A percentile compares a stretch with the other conserved stretches of the same genome.
These are phyloP conservation scores for Yamadazyma jaroonii DNA, from an alignment of 1,139 yeast genomes.

Conservation along the genomic window DNA sequence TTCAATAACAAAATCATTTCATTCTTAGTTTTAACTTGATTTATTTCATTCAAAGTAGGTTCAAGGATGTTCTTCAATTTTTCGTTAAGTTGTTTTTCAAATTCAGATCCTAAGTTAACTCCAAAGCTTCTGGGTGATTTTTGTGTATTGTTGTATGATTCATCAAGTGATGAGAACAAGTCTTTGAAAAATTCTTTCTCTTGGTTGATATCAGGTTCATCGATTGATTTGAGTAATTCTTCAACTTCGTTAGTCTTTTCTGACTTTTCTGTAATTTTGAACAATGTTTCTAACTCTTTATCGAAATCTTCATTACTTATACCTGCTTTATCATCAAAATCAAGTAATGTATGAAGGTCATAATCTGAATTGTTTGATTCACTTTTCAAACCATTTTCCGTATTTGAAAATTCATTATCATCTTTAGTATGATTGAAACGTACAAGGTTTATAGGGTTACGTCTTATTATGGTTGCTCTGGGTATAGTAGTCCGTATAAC, in stretches of 20 bases:
- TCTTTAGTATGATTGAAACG: not conserved
- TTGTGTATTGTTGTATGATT: not conserved
- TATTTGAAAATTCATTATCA: not conserved
- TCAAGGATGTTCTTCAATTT: constrained; percentile 19
- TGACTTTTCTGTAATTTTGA: not conserved
- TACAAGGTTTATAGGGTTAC: not conserved
- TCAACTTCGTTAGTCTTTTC: not conserved
- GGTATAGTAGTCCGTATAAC: too few species aligned
- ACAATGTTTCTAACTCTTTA: constrained; percentile 2
- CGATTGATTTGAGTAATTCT: not conserved
- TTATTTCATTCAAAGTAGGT: constrained; percentile 24
- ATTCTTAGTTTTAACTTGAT: constrained; percentile 8
- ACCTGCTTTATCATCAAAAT: constrained; percentile 2
- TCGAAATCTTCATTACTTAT: constrained; percentile 1
- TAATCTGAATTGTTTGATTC: not conserved
- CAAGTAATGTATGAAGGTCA: constrained; percentile 2
- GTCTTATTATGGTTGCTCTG: too few species aligned
- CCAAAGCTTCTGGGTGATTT: not conserved
- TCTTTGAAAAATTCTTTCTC: constrained; percentile 17
- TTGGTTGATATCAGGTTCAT: constrained; percentile 9
- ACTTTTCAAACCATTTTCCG: not conserved
- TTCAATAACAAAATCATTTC: constrained; percentile 10
- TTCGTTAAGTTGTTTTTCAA: constrained; percentile 17
- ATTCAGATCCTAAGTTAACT: constrained; percentile 1
- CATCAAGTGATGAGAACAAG: constrained; percentile 1